These are phyloP conservation scores for Russula vinacea DNA, from an alignment of 768 basidiomycete genomes.

Conservation along the genomic window DNA sequence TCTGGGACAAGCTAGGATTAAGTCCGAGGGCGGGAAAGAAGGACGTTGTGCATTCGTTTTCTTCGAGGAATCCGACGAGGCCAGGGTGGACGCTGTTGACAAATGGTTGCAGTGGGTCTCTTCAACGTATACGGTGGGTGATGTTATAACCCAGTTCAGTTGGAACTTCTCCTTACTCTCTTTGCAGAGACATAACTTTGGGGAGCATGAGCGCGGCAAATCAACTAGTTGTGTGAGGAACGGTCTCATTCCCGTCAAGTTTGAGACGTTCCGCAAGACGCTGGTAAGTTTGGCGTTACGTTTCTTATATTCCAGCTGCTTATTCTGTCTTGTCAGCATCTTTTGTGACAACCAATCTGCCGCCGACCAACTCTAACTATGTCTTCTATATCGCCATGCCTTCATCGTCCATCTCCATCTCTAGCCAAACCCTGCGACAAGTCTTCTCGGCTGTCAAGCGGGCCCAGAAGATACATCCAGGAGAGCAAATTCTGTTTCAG, in stretches of 20 bases:
- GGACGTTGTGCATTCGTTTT: constrained; percentile 66
- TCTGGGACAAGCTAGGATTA: constrained; percentile 84
- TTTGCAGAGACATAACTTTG: constrained; percentile 57
- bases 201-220: constrained; percentile 53
- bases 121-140: constrained; percentile 56
- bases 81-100: constrained; percentile 48
- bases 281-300: constrained; percentile 43
- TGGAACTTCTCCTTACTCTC: constrained; percentile 17
- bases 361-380: constrained; percentile 41
- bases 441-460: constrained; percentile 63
- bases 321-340: constrained; percentile 40
- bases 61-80: constrained; percentile 57
- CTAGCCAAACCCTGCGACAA: constrained; percentile 66
- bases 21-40: constrained; percentile 68
- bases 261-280: constrained; percentile 69
- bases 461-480: constrained; percentile 45
- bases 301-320: constrained; percentile 5
- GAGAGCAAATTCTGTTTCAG: constrained; percentile 59
- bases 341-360: constrained; percentile 46
- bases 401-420: constrained; percentile 54
- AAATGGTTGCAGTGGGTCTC: constrained; percentile 58
- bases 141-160: background rate
- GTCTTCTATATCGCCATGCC: constrained; percentile 73
- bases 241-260: constrained; percentile 60
- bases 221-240: constrained; percentile 46